Base-by-base conservation (phyloP, 495 filamentous ascomycete genomes). In the Lophiostoma macrostomum region DNA sequence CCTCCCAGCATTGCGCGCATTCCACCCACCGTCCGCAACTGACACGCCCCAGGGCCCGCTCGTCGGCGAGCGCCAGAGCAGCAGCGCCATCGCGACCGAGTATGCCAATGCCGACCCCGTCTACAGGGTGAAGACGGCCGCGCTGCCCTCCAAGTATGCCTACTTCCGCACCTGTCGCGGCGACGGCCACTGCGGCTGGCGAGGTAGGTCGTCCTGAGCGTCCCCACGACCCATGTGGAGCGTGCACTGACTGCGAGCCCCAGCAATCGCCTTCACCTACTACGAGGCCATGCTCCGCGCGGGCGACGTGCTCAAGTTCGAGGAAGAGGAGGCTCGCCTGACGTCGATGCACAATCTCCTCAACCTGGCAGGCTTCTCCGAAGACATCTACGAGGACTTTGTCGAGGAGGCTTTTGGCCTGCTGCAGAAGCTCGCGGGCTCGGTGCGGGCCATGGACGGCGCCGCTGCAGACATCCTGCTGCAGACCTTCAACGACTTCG, bases 121-220 rank as follows among this genome's bases (percentile, higher is more conserved):
- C 20, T 91, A 86, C 61, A 80, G 86, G 6, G 77, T 83, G 30
- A 97, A 97, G 73, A 95, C 91, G 18, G 79, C 77, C 67, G 93
- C 83, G 24, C 76, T 98, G 40, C 85, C 87, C 1, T 74, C 84
- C 48, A 91, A 86, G 56, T 95, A 94, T 66, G 87, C 89, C 13
- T 83, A 90, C 61, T 93, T 88, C 62, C 87, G 93, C 34, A 85
- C 84, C 3, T 83, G 95, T 70, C 84, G 83, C 67, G 91, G 93
- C 18, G 93, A 98, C 72, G 93, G 93, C 30, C 91, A 94, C 65
- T 98, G 93, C 73, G 93, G 93, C 58, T 98, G 93, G 91, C 80
- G 93, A 84, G 93, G 91, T 96, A 80, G 44, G 67, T 50, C 6
- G 19, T 22, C 23, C 13, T 35, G 29, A n/a, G n/a, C 22, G 30